Base-by-base conservation (phyloP, 306 rosid species). In the Casuarina glauca region DNA sequence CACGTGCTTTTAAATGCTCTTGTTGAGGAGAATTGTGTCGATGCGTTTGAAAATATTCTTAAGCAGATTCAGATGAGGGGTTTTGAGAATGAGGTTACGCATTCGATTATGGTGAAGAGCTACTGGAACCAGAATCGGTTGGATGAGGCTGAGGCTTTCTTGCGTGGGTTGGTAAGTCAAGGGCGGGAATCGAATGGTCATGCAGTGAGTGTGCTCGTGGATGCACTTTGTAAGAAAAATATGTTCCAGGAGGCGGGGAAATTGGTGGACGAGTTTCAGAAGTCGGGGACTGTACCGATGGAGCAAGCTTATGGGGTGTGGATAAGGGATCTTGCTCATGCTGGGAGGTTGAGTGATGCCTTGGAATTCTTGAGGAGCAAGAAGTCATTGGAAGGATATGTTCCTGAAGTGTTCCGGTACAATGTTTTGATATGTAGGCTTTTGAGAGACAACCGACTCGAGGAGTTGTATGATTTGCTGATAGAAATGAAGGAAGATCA, bases 401-500 rank as follows among this genome's bases (percentile, higher is more conserved):
- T 82, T 77, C 96, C 93, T 0, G 76, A 58, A 58, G 60, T 78
- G 35, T 78, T 74, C 48, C 72, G 87, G 63, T 94, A 87, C 67
- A 92, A 94, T 80, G 70, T 60, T 69, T 84, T 94, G 88, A 77
- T 94, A 68, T 78, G 78, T 51, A 78, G 82, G 76, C 97, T 94
- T 76, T 79, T 94, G 87, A 88, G 80, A 81, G 72, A 90, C 87
- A 79, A 81, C 50, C 87, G 91, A 52, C 90, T 92, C 10, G 70
- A 15, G 6, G 90, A 92, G 72, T 87, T 81, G 16, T 90, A 75
- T 76, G 93, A 90, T 82, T 80, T 94, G 80, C 77, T 94, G 74
- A 82, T 80, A 84, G 98, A 94, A 82, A 94, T 94, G 98, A 83
- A 77, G 70, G 91, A 94, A 57, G 60, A 68, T 36, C 54, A 73